Base-by-base conservation (phyloP, 805 yeast species). In the Candida lessepsii region DNA sequence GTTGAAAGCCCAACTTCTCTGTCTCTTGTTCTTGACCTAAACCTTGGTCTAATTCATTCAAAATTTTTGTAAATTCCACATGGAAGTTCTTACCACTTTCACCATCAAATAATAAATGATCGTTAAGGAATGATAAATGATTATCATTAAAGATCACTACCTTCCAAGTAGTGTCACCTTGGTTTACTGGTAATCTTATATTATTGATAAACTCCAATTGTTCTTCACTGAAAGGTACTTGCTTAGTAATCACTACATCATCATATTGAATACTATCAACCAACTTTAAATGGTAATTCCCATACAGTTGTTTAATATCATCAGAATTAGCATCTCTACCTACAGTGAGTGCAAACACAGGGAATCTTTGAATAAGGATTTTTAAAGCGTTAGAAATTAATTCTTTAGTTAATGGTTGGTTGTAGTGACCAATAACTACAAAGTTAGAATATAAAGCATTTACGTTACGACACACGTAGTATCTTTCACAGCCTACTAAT, bases 91-190 rank as follows among this genome's bases (percentile, higher is more conserved):
- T 40, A 2, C 63, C 66, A 11, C 65, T 51, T 11, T 52, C 51
- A 2, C 71, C 73, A 46, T 67, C 71, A 29, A 58, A 55, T 9
- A 61, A 41, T 3, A 54, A 19, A 40, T 58, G 70, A 18, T 63
- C 62, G 39, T 55, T 58, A 17, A 35, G 37, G 26, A 65, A 51
- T 9, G 57, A 32, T 7, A 58, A 8, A 36, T 56, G 49, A 31
- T 51, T 35, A 28, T 35, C 50, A 50, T 23, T 40, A 39, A 17
- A 60, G 42, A 29, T 44, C 9, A 46, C n/a, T 3, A 57, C 33
- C 35, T 42, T 49, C 64, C 64, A 60, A 3, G 54, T 35, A 4
- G 62, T 60, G 3, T 43, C 20, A 15, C 40, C 34, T 4, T 7
- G 6, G 25, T 32, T 32, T 6, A 6, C 10, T 3, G 35, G 26